Base-by-base conservation (phyloP, 768 basidiomycete species). In the Baorangia bicolor region DNA sequence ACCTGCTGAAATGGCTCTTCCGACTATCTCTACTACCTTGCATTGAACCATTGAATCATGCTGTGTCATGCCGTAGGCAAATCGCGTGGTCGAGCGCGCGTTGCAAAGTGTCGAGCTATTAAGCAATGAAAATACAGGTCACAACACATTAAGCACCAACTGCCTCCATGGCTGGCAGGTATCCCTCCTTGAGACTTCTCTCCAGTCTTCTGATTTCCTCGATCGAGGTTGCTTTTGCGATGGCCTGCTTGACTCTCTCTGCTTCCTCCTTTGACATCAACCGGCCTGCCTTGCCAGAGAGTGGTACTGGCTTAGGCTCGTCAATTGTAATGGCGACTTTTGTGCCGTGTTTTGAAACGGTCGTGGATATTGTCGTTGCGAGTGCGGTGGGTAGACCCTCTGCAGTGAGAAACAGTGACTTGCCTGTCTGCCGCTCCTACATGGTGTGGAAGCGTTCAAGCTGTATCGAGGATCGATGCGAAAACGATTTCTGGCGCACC, bases 231-330 rank as follows among this genome's bases (percentile, higher is more conserved):
- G 94, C 94, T 59, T 85, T 87, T 59, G 89, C 88, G 62, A 96
- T 94, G 18, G 93, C 93, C 31, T 85, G 84, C 70, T 86, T 88
- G 59, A 96, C 90, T 59, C 84, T 85, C 63, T 92, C 90, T 65
- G 87, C 90, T 64, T 96, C 93, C 69, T 94, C 92, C 68, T 90
- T 91, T 27, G 91, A 92, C 85, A 96, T 88, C 56, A 96, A 73
- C 48, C 93, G 82, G 16, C 93, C 94, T 2, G 91, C 90, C 67
- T 87, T 91, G 31, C 81, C 84, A 51, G 79, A 65, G 25, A 75
- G 67, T 20, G 77, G 73, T 27, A 78, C 78, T 35, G 79, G 74
- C 67, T 84, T 85, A n/a, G 92, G 90, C 71, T 92, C 92, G 69
- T 93, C 92, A 28, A 84, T 80, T 14, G 89, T 86, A 44, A 88